phyloP scores from a whole-genome alignment of 371 early-diverging fungal species.

The Zopfochytrium polystomum region DNA sequence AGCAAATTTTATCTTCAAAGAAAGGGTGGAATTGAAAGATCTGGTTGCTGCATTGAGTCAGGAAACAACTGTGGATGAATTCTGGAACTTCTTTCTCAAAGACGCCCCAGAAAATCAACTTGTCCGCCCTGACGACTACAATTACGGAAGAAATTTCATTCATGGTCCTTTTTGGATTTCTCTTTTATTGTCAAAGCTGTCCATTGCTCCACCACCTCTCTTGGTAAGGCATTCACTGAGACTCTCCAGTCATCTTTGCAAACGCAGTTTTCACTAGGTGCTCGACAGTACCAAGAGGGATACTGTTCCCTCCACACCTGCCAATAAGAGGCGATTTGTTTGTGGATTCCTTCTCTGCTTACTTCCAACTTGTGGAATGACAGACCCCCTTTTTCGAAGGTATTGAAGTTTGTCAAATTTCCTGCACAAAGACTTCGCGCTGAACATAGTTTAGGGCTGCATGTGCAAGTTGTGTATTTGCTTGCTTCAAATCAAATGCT shows the following conservation, averaged over 20 bases:
- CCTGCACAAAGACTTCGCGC: neutral
- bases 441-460: slow-evolving; percentile 28
- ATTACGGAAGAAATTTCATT: slow-evolving; percentile 45
- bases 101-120: slow-evolving; percentile 48
- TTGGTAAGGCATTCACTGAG: slow-evolving; percentile 9
- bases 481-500: slow-evolving; percentile 41
- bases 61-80: slow-evolving; percentile 38
- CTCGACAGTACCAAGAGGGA: slow-evolving; percentile 35
- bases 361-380: slow-evolving; percentile 50
- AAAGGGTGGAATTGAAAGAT: slow-evolving; percentile 34
- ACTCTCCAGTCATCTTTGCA: slow-evolving; percentile 1
- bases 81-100: slow-evolving; percentile 47
- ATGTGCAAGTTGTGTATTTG: slow-evolving; percentile 36
- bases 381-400: slow-evolving; percentile 45
- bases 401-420: slow-evolving; percentile 14
- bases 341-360: slow-evolving; percentile 48
- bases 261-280: slow-evolving; percentile 10
- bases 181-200: slow-evolving; percentile 44
- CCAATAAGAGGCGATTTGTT: slow-evolving; percentile 48
- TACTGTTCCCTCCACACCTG: slow-evolving; percentile 46
- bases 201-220: slow-evolving; percentile 42
- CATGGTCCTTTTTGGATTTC: slow-evolving; percentile 51
- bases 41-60: slow-evolving; percentile 36
- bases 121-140: slow-evolving; percentile 53
- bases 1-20: slow-evolving; percentile 39